Percentiles rank a stretch among this genome's conserved stretches.
Conservation (phyloP, 2,329 filamentous ascomycete species). For the Cadophora gregata region DNA sequence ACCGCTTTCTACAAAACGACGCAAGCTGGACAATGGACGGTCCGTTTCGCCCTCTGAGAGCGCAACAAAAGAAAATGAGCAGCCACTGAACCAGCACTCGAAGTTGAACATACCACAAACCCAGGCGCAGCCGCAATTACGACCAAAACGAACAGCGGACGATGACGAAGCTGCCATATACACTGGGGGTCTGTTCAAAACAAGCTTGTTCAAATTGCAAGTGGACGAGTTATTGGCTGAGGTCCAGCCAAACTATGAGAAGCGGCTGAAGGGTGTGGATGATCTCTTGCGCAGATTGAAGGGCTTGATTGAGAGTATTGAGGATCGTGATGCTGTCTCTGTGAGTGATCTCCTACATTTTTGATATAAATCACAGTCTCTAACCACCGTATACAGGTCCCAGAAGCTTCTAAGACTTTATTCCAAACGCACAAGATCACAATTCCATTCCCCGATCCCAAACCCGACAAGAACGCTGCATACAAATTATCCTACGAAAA, state of each 20-base stretch:
- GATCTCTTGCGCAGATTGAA: slow-evolving; percentile 60
- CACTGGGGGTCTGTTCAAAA: slow-evolving; percentile 58
- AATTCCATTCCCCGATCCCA: slow-evolving; percentile 87
- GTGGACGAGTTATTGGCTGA: slow-evolving; percentile 66
- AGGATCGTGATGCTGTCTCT: slow-evolving; percentile 53
- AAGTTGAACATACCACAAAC: slow-evolving; percentile 22
- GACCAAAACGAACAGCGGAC: slow-evolving; percentile 32
- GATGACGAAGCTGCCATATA: slow-evolving; percentile 48
- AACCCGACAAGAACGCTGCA: slow-evolving; percentile 74
- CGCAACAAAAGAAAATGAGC: not conserved
- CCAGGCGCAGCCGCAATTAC: slow-evolving; percentile 20
- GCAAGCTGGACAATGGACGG: slow-evolving; percentile 42
- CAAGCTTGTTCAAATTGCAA: slow-evolving; percentile 71
- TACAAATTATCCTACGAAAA: slow-evolving; percentile 82
- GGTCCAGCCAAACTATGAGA: slow-evolving; percentile 62
- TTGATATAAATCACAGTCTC: slow-evolving; percentile 19
- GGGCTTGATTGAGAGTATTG: slow-evolving; percentile 60
- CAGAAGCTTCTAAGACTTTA: slow-evolving; percentile 70
- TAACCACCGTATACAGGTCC: slow-evolving; percentile 56
- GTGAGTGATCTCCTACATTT: slow-evolving; percentile 40
- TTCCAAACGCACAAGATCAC: slow-evolving; percentile 70
- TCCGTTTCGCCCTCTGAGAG: slow-evolving; percentile 6
- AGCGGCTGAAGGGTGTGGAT: slow-evolving; percentile 59
- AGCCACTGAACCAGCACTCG: slow-evolving; percentile 33
- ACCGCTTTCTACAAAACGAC: slow-evolving; percentile 42